phyloP scores from a whole-genome alignment of 768 basidiomycete species.

The Fomitopsis serialis region DNA sequence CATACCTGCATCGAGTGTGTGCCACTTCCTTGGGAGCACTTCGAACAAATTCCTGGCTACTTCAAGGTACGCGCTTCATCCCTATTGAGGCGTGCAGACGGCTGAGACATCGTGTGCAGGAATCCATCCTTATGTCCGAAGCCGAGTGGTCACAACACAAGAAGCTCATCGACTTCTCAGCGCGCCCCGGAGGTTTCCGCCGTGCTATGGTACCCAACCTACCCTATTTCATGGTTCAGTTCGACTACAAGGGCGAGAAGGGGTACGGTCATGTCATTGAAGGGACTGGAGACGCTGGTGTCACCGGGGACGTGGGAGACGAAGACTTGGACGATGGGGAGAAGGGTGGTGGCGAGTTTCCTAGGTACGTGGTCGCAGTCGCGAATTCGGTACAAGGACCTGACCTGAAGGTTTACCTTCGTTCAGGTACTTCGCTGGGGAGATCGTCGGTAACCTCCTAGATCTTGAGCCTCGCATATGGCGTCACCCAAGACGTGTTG shows the following conservation, averaged over 20 bases:
- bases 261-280: constrained; percentile 99
- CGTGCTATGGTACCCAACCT: constrained; percentile 94
- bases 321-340: constrained; percentile 77
- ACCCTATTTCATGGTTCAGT: constrained; percentile 99
- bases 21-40: constrained; percentile 85
- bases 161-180: constrained; percentile 91
- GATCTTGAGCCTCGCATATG: constrained; percentile 84
- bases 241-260: constrained; percentile 96
- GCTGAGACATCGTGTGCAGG: constrained; percentile 36
- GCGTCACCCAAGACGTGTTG: constrained; percentile 74
- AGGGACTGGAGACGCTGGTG: constrained; percentile 65
- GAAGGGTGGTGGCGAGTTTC: constrained; percentile 89
- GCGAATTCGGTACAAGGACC: neutral
- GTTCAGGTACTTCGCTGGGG: constrained; percentile 84
- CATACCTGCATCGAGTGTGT: constrained; percentile 95
- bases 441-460: constrained; percentile 90
- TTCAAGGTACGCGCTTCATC: constrained; percentile 60
- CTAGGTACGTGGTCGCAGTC: constrained; percentile 45
- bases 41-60: constrained; percentile 84
- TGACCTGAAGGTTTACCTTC: neutral
- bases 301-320: constrained; percentile 50
- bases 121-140: constrained; percentile 91
- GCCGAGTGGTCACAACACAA: constrained; percentile 98
- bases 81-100: neutral
- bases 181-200: constrained; percentile 88